These are phyloP conservation scores for Diaporthe vexans DNA, from an alignment of 2,329 filamentous ascomycete genomes.

Conservation along the genomic window DNA sequence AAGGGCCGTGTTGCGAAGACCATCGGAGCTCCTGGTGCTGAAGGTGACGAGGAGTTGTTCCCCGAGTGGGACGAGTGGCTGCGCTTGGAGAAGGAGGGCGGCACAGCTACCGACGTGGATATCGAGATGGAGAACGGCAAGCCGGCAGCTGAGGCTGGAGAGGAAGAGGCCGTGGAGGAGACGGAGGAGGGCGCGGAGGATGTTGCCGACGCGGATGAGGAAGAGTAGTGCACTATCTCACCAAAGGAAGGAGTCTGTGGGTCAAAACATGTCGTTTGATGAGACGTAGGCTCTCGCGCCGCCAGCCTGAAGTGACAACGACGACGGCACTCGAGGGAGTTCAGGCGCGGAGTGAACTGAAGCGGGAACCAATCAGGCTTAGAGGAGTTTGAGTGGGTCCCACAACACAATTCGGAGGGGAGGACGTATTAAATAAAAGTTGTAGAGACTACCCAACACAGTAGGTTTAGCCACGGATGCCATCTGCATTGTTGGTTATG, in stretches of 20 bases:
- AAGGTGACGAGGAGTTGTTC: slow-evolving; percentile 87
- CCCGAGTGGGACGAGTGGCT: slow-evolving; percentile 97
- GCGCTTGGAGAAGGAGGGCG: slow-evolving; percentile 81
- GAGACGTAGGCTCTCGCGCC: neutral
- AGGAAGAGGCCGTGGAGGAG: slow-evolving; percentile 46
- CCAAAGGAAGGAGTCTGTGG: slow-evolving; percentile 4
- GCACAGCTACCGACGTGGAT: slow-evolving; percentile 52
- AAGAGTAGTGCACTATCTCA: slow-evolving; percentile 40
- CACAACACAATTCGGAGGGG: neutral
- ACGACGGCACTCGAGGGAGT: neutral
- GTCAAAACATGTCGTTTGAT: neutral
- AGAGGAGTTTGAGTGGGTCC: slow-evolving; percentile 10
- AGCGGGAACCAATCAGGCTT: slow-evolving; percentile 9
- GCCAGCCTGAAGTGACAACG: slow-evolving; percentile 14
- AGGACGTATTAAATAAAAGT: slow-evolving; percentile 7
- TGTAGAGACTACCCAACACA: slow-evolving; percentile 15
- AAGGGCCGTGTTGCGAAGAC: slow-evolving; percentile 88
- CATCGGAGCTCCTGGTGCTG: slow-evolving; percentile 81
- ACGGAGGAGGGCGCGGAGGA: slow-evolving; percentile 25
- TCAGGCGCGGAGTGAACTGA: neutral
- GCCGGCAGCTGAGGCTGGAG: slow-evolving; percentile 45
- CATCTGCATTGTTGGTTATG: slow-evolving; percentile 10
- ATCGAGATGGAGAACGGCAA: slow-evolving; percentile 45
- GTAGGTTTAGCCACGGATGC: neutral
- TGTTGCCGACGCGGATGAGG: slow-evolving; percentile 36